Base-by-base conservation (phyloP, 2,329 filamentous ascomycete genomes). In the Penicillium sp. region DNA sequence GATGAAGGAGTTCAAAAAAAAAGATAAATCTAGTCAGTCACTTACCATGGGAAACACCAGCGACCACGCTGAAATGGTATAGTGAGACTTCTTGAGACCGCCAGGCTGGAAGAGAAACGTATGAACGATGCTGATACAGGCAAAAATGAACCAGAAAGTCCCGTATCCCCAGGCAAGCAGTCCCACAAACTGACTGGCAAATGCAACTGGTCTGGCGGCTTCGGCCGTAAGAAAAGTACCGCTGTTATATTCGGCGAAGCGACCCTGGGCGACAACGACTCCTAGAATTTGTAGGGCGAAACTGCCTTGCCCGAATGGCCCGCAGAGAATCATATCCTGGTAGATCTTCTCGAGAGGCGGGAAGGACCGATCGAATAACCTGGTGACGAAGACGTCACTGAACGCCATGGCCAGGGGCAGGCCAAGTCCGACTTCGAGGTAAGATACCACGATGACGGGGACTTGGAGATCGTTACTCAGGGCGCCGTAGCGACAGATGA, bases 121-220 rank as follows among this genome's bases (percentile, higher is more conserved):
- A 55, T 66, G 60, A 11, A 52, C 32, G 28, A 69, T 68, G 43
- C 66, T 65, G 34, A 67, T 49, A 6, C 70, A 54, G 2, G 69
- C 67, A 48, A 74, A 68, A n/a, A 57, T 49, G 66, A 69, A 70
- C 71, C 70, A 74, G 35, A 74, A 71, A 4, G 67, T 64, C 0
- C 62, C 67, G 39, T 68, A 65, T 0, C 71, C 72, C 64, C 68
- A 72, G n/a, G 60, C 55, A 12, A 72, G 39, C 28, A 75, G 44
- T 0, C 68, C 71, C 0, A 60, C 52, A 28, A 74, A 65, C 33
- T 68, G 61, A 34, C 71, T 73, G 4, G 58, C 50, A 18, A 59
- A 61, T 0, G 58, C 65, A 5, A 74, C 55, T 0, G 62, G 53
- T 1, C 18, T 46, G 0, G 66, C 67, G 1, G 70, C 68, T 3